These are phyloP conservation scores for Alliaria petiolata DNA, from an alignment of 345 rosid species.

Conservation along the genomic window DNA sequence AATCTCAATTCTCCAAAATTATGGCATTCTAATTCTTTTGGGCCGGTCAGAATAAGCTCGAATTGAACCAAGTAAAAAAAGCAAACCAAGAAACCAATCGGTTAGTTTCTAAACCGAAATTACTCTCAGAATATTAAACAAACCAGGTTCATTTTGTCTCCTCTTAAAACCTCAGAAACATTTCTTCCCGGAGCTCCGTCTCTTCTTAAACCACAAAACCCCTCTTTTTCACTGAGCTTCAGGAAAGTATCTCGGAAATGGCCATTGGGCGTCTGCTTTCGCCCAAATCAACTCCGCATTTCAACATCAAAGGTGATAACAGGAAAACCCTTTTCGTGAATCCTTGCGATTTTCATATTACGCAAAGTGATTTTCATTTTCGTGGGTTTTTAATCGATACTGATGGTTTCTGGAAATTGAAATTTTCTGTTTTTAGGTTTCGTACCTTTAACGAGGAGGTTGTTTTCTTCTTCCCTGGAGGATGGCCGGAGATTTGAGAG, in stretches of 20 bases:
- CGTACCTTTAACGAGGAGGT: constrained; percentile 17
- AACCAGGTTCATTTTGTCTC: background rate
- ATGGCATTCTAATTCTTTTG: too few species aligned
- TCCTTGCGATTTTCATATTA: background rate
- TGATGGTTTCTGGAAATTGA: background rate
- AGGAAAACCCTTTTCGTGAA: background rate
- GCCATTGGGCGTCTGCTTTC: constrained; percentile 32
- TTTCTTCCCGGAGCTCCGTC: background rate
- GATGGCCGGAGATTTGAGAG: background rate
- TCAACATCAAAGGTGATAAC: constrained; percentile 24
- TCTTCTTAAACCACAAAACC: constrained; percentile 8
- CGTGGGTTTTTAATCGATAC: background rate
- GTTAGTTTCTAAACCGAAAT: constrained; percentile 1
- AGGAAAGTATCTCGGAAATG: constrained; percentile 10
- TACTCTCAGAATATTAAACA: background rate
- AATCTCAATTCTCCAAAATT: too few species aligned
- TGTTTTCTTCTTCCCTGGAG: constrained; percentile 21
- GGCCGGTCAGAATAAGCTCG: background rate
- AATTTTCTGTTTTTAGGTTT: constrained; percentile 19
- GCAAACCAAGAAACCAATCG: background rate
- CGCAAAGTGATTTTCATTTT: background rate
- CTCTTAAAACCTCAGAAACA: background rate
- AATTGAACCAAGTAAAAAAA: background rate
- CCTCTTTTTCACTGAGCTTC: background rate
- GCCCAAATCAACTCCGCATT: constrained; percentile 17